Conservation (phyloP, 179 eudicot species). For the Beta lomatogona region DNA sequence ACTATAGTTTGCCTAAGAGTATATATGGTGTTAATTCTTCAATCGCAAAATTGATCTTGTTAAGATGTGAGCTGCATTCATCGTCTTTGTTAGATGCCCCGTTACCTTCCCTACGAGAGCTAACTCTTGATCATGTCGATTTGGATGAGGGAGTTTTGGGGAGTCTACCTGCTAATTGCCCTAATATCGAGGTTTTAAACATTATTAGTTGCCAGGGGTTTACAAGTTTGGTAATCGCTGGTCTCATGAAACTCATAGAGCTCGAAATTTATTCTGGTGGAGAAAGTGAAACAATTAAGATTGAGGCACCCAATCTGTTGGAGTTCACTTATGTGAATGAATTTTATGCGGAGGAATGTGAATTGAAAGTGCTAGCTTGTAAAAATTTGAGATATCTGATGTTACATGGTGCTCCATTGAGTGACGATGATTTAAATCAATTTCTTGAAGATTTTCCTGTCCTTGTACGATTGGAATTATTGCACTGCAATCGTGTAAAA, state of each 20-base stretch:
- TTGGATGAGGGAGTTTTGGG: neutral
- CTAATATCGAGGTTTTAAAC: neutral
- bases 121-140: neutral
- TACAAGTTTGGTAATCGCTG: neutral
- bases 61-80: neutral
- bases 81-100: neutral
- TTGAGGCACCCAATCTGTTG: neutral
- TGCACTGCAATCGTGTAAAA: neutral
- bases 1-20: neutral
- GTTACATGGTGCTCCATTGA: neutral
- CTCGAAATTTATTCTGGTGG: neutral
- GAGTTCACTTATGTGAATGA: neutral
- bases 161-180: neutral
- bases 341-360: neutral
- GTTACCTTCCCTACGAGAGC: neutral
- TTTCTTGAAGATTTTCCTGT: neutral
- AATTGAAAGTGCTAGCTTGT: slow-evolving; percentile 1
- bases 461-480: neutral
- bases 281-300: too few species aligned
- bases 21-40: neutral
- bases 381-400: neutral
- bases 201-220: neutral
- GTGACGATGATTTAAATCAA: neutral
- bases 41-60: neutral
- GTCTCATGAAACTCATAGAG: neutral